A percentile compares a stretch with the other conserved stretches of the same genome.
phyloP scores from a whole-genome alignment of 2,329 filamentous ascomycete species.

The Colletotrichum sp. region DNA sequence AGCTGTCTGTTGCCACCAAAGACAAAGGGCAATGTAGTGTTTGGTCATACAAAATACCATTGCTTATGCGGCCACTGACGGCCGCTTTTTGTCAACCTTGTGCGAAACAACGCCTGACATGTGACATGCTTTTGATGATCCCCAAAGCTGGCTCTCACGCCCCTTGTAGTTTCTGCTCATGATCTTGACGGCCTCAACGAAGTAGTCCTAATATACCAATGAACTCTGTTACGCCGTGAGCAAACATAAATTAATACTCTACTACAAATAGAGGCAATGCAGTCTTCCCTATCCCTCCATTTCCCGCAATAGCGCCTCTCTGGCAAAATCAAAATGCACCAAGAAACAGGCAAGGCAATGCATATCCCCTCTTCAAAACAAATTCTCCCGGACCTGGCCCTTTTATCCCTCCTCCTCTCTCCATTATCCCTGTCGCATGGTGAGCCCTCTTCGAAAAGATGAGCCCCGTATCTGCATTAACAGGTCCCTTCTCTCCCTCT shows the following conservation, averaged over 20 bases:
- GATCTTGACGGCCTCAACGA: neutral
- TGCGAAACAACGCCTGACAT: neutral
- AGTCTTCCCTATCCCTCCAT: neutral
- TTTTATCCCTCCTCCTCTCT: neutral
- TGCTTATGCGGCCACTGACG: neutral
- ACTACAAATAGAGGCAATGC: neutral
- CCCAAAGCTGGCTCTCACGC: neutral
- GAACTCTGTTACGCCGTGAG: neutral
- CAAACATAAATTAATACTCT: neutral
- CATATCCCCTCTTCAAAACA: neutral
- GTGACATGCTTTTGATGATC: neutral
- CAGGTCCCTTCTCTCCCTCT: neutral
- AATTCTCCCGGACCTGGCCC: neutral
- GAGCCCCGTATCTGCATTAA: neutral
- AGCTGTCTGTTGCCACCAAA: neutral
- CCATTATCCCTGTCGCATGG: neutral
- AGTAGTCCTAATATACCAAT: neutral
- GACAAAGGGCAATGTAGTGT: neutral
- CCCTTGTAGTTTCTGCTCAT: neutral
- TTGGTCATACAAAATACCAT: neutral
- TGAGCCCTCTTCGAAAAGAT: neutral
- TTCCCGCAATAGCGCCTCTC: neutral
- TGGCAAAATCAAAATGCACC: neutral
- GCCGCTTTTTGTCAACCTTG: neutral
- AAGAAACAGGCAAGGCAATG: neutral